Evolutionary conservation across 2,329 filamentous ascomycete species (phyloP), one percentile per base, ranked within the genome.

Genomic region (Trichophyton schoenleinii): DNA sequence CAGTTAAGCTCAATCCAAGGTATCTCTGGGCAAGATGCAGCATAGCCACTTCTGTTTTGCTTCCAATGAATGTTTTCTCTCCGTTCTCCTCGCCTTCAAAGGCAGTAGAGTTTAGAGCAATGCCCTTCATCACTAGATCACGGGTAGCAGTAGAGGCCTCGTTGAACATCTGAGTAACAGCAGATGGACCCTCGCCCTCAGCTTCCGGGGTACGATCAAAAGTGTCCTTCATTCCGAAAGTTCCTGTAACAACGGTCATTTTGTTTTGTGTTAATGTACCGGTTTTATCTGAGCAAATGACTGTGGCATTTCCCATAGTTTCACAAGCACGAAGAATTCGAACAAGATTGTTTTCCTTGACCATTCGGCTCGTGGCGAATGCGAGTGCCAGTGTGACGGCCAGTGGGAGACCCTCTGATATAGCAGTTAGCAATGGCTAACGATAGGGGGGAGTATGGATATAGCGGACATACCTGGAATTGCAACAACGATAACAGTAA

Each of bases 211-310:
- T 70, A 61, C 79, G 79, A 59, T 76, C 78, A 69, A 86, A 86
- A 62, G 80, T 78, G 44, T 80, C 78, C 63, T 77, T 77, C 13
- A 79, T 80, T 34, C 86, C 86, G 46, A 89, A 73, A 3, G 85
- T 85, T 5, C 86, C 87, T 28, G 87, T 85, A 34, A 91, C 87
- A 0, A 90, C 87, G 0, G 85, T 87, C 86, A 88, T 88, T 71
- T 85, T 84, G 69, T 88, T 88, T 62, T 87, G 85, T 0, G 87
- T 89, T 18, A 89, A 74, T 3, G 87, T 89, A 58, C 87, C 87
- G 1, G 87, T 89, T 73, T 89, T 89, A 71, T 89, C 88, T 3
- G 88, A 91, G 73, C 88, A 92, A 41, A 92, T 86, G 0, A 87
- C 87, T 0, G 86, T 88, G 5, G 87, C 87, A 68, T 89, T 90